phyloP scores from a whole-genome alignment of 192 early-diverging fungal species.

The Diversispora eburnea region DNA sequence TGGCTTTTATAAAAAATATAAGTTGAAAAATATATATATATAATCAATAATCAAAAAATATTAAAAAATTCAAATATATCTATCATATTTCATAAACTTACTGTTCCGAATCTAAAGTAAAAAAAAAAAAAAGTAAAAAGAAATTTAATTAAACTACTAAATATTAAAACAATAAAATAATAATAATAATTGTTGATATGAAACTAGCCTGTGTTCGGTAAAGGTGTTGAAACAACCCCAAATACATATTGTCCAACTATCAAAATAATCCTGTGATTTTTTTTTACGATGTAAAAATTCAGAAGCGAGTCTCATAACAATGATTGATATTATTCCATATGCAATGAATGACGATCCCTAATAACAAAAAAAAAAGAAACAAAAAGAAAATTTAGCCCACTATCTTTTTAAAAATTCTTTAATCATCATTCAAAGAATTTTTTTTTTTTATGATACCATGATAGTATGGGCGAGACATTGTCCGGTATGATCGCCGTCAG shows the following conservation, averaged over 20 bases:
- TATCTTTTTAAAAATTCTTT: too few relatives aligned
- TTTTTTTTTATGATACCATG: constrained; percentile 35
- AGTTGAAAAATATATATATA: neutral
- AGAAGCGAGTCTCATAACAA: constrained; percentile 53
- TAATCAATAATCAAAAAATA: neutral
- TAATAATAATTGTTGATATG: neutral
- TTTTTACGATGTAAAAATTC: constrained; percentile 54
- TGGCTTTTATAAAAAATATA: constrained; percentile 18
- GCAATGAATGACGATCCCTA: constrained; percentile 61
- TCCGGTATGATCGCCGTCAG: constrained; percentile 44
- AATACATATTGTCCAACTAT: constrained; percentile 59
- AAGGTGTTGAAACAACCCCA: constrained; percentile 72
- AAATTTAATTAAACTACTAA: too few relatives aligned
- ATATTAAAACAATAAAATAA: neutral
- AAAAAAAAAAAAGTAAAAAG: too few relatives aligned
- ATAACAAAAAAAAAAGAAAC: too few relatives aligned
- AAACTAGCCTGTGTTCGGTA: constrained; percentile 62
- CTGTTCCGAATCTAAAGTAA: neutral
- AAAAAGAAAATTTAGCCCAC: too few relatives aligned
- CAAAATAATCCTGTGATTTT: constrained; percentile 65
- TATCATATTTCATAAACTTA: neutral
- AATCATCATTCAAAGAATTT: too few relatives aligned
- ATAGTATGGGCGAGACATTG: constrained; percentile 71
- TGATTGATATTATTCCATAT: constrained; percentile 59
- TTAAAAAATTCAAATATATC: neutral